These are phyloP conservation scores for Sugiyamaella chiloensis DNA, from an alignment of 805 yeast genomes.

Conservation along the genomic window DNA sequence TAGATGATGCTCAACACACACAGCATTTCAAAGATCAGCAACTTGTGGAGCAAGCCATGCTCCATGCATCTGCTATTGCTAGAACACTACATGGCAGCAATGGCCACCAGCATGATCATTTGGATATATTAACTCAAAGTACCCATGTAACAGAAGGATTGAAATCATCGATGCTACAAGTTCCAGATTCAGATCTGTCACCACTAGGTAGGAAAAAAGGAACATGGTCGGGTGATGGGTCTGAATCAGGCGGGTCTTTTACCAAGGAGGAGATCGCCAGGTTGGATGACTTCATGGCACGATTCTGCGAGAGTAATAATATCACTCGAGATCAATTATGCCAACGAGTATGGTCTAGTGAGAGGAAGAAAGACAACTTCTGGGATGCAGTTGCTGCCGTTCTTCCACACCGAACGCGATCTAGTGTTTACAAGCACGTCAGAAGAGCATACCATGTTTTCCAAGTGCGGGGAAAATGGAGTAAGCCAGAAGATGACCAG, in stretches of 20 bases:
- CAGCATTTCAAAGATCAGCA: slow-evolving; percentile 12
- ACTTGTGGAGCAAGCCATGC: slow-evolving; percentile 21
- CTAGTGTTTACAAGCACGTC: slow-evolving; percentile 89
- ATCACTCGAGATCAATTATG: slow-evolving; percentile 69
- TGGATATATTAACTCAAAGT: neutral
- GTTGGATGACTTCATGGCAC: slow-evolving; percentile 67
- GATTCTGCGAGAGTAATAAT: slow-evolving; percentile 61
- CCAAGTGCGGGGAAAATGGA: slow-evolving; percentile 88
- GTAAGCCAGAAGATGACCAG: slow-evolving; percentile 69
- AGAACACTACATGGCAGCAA: slow-evolving; percentile 4
- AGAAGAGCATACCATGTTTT: slow-evolving; percentile 86
- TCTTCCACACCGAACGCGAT: slow-evolving; percentile 79
- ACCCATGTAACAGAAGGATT: neutral
- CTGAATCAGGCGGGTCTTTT: slow-evolving; percentile 42
- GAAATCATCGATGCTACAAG: neutral
- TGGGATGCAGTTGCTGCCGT: slow-evolving; percentile 83
- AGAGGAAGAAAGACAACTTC: slow-evolving; percentile 79
- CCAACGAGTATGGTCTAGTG: slow-evolving; percentile 82
- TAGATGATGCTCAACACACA: slow-evolving; percentile 36
- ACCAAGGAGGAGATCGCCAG: slow-evolving; percentile 64
- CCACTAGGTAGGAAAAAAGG: slow-evolving; percentile 5
- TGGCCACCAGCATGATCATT: neutral
- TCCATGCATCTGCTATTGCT: slow-evolving; percentile 23
- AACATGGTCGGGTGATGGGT: slow-evolving; percentile 29
- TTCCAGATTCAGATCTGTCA: slow-evolving; percentile 1